Evolutionary conservation across 257 asterid genomes (phyloP).

Genomic region (Coffea eugenioides): DNA sequence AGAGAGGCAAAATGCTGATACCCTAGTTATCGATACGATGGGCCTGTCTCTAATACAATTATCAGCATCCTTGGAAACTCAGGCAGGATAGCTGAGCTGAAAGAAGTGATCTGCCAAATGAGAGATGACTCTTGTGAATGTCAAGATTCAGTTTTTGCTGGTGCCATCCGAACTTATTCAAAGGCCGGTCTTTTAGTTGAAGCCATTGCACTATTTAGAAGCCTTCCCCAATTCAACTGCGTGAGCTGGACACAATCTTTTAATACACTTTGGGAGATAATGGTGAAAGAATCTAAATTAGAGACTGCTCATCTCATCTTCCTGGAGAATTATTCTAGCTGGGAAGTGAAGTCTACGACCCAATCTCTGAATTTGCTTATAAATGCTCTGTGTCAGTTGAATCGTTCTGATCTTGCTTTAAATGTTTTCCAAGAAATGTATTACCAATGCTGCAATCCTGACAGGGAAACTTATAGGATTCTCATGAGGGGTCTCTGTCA

Average conservation of each 20-base stretch:
- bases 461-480: slow-evolving; percentile 63
- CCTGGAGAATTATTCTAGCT: slow-evolving; percentile 59
- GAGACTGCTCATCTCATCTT: slow-evolving; percentile 52
- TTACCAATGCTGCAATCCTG: slow-evolving; percentile 64
- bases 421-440: not conserved
- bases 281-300: slow-evolving; percentile 61
- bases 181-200: slow-evolving; percentile 60
- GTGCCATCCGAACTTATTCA: slow-evolving; percentile 56
- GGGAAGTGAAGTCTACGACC: slow-evolving; percentile 61
- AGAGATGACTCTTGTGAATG: slow-evolving; percentile 81
- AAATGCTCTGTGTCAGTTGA: not conserved
- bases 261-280: slow-evolving; percentile 64
- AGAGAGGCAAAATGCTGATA: slow-evolving; percentile 58
- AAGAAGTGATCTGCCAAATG: slow-evolving; percentile 59
- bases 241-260: slow-evolving; percentile 73
- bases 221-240: slow-evolving; percentile 78
- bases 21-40: slow-evolving; percentile 57
- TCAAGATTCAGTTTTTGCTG: slow-evolving; percentile 57
- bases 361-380: not conserved
- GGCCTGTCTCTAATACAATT: slow-evolving; percentile 74
- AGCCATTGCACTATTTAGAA: slow-evolving; percentile 65
- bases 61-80: slow-evolving; percentile 63
- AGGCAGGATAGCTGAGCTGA: slow-evolving; percentile 67
- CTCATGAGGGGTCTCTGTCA: slow-evolving; percentile 86
- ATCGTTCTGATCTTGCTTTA: not conserved